Evolutionary conservation across 2,329 filamentous ascomycete genomes (phyloP).

Genomic region (Fusarium acutatum): DNA sequence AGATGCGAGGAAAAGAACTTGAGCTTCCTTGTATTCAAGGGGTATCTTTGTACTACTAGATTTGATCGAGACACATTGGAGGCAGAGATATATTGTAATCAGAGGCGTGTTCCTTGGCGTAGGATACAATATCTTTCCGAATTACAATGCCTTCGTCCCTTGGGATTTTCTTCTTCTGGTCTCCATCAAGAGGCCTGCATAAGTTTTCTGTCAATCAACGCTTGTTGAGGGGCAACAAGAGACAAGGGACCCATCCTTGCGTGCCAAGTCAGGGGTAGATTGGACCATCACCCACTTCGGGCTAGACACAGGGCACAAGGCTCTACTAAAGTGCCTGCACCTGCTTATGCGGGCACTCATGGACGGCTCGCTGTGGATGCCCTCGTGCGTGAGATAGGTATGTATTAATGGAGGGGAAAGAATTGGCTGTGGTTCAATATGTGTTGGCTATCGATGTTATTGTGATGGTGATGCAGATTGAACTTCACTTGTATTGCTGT

Average conservation of each 20-base stretch:
- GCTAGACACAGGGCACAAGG: slow-evolving; percentile 23
- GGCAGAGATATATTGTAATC: neutral
- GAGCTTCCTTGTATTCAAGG: neutral
- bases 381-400: slow-evolving; percentile 10
- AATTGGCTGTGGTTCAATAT: slow-evolving; percentile 1
- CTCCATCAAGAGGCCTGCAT: neutral
- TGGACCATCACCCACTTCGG: slow-evolving; percentile 23
- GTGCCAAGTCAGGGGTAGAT: slow-evolving; percentile 37
- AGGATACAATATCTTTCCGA: neutral
- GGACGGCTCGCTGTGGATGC: slow-evolving; percentile 32
- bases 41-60: neutral
- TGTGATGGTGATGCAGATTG: neutral
- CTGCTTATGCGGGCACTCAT: slow-evolving; percentile 31
- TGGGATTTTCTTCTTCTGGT: neutral
- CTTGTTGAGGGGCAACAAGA: slow-evolving; percentile 17
- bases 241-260: slow-evolving; percentile 14
- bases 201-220: slow-evolving; percentile 8
- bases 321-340: slow-evolving; percentile 41
- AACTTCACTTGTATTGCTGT: neutral
- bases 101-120: neutral
- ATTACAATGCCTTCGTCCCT: neutral
- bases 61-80: neutral
- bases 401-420: slow-evolving; percentile 11
- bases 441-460: neutral
- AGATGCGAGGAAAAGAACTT: neutral